Percentiles rank a stretch among this genome's conserved stretches.
Evolutionary conservation across 116 monocot species (phyloP).

Genomic region (Phalaenopsis hybrid): DNA sequence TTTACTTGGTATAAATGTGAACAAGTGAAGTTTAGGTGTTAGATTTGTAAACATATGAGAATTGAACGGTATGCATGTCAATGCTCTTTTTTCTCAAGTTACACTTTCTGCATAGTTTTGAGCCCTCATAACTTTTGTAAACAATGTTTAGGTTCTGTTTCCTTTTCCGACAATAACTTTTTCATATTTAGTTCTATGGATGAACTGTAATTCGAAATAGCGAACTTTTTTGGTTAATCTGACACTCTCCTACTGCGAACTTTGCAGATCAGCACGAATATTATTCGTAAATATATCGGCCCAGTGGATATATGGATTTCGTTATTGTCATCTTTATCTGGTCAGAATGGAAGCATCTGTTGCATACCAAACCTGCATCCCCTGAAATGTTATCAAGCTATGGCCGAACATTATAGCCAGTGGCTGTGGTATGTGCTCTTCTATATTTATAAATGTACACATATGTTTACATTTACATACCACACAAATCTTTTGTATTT

Average conservation of each 20-base stretch:
- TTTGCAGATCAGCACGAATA: conserved; percentile 49
- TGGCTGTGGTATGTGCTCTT: conserved; percentile 70
- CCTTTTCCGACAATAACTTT: background rate
- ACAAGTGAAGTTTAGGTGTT: no score
- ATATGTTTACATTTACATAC: background rate
- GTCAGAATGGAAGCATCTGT: conserved; percentile 14
- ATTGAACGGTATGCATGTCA: no score
- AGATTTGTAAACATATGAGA: no score
- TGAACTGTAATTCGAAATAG: background rate
- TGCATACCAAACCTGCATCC: conserved; percentile 47
- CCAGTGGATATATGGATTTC: conserved; percentile 79
- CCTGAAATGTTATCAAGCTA: conserved; percentile 51
- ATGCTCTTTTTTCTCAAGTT: no score
- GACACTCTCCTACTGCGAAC: background rate
- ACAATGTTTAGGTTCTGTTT: background rate
- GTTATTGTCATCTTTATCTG: conserved; percentile 12
- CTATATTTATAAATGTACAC: background rate
- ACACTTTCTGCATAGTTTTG: background rate
- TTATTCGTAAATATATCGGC: conserved; percentile 80
- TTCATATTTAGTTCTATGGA: background rate
- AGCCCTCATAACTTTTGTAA: background rate
- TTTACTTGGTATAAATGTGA: no score
- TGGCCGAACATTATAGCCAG: conserved; percentile 82
- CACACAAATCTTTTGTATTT: no score
- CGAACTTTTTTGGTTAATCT: background rate